Conservation (phyloP, 495 filamentous ascomycete genomes). For the Daldinia loculata region DNA sequence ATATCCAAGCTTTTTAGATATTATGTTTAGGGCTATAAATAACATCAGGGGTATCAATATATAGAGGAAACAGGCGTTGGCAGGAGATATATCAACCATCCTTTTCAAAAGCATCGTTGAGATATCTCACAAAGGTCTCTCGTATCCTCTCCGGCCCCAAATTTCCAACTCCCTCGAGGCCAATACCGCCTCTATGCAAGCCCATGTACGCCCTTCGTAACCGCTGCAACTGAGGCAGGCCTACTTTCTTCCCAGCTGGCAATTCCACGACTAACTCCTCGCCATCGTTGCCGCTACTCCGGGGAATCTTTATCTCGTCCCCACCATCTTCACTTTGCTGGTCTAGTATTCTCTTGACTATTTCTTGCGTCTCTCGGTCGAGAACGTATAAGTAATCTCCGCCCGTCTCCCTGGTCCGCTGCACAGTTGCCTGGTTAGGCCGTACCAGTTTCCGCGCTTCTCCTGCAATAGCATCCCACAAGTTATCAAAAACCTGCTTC, state of each 20-base stretch:
- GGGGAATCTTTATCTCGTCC: conserved; percentile 55
- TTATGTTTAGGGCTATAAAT: neutral
- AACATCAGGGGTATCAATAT: conserved; percentile 26
- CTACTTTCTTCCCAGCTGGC: conserved; percentile 66
- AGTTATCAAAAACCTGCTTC: conserved; percentile 53
- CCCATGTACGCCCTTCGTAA: conserved; percentile 85
- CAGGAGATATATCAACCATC: conserved; percentile 46
- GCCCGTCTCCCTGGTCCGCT: conserved; percentile 67
- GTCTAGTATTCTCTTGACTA: conserved; percentile 76
- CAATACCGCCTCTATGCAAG: conserved; percentile 70
- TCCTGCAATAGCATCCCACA: conserved; percentile 83
- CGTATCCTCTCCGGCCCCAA: conserved; percentile 64
- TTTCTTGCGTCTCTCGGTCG: conserved; percentile 83
- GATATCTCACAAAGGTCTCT: conserved; percentile 75
- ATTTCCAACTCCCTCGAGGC: conserved; percentile 56
- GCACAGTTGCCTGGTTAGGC: conserved; percentile 84
- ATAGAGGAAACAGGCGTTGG: neutral
- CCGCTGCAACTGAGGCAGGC: conserved; percentile 81
- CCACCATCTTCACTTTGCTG: conserved; percentile 73
- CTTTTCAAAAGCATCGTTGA: conserved; percentile 72
- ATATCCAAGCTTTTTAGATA: neutral
- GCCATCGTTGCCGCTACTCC: conserved; percentile 42
- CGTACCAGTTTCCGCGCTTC: conserved; percentile 67
- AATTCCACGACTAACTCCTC: conserved; percentile 61
- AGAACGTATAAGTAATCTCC: conserved; percentile 85